Base-by-base conservation (phyloP, 202 grass and related monocot genomes). In the Schoenoplectus tabernaemontani region DNA sequence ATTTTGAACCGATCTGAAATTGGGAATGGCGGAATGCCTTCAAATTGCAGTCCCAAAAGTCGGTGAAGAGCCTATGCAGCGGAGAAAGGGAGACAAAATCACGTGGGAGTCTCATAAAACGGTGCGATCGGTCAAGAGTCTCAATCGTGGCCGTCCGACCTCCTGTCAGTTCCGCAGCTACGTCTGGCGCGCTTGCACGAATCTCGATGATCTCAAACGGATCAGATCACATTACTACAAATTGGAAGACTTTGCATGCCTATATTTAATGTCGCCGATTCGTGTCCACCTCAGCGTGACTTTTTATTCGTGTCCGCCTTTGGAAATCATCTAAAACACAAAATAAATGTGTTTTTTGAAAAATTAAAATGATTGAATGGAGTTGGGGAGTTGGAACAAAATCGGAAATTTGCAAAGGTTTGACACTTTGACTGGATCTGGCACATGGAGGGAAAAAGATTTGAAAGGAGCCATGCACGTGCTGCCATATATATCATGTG, bases 61-160 rank as follows among this genome's bases (percentile, higher is more conserved):
- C 34, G 16, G 42, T 63, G 54, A 26, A n/a, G n/a, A n/a, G 24
- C 28, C n/a, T n/a, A n/a, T 30, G n/a, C 11, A 56, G 60, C 22
- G 39, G 1, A 30, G 0, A 41, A 67, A 5, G 3, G 44, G 44
- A 78, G 47, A 56, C 69, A 41, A 22, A 1, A 39, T 36, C 13
- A 42, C 82, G 12, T 67, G 82, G 13, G 59, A 38, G 72, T 2
- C 43, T 78, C 19, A 0, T 0, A 34, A 0, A 61, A 17, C 62
- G 47, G 20, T 46, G 0, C 10, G 76, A 79, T 66, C 7, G 58
- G 24, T 37, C 11, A 67, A n/a, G n/a, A 41, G 60, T 28, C n/a
- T 41, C 82, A 23, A 84, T 84, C 73, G 1, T 2, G 1, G 15
- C 82, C 82, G 59, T 84, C 59, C 58, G 32, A 84, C 6, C 10